Evolutionary conservation across 2,329 filamentous ascomycete species (phyloP).

Genomic region (Xylaria sp.): DNA sequence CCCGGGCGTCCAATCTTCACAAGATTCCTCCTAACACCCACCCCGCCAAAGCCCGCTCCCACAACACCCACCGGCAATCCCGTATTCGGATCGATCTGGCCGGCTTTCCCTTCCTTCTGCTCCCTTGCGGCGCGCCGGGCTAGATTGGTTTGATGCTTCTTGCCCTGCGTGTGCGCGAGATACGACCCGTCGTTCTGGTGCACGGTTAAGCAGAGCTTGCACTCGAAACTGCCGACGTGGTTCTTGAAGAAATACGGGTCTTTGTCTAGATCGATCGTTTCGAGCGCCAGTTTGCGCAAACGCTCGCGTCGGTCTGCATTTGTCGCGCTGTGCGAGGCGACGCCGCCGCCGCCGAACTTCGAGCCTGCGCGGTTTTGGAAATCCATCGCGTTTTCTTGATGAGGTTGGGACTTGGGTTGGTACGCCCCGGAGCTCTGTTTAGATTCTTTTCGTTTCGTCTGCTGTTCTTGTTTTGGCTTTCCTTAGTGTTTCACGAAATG

Average conservation of each 20-base stretch:
- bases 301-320: slow-evolving; percentile 98
- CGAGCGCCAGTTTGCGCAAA: slow-evolving; percentile 95
- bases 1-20: slow-evolving; percentile 96
- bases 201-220: slow-evolving; percentile 92
- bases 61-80: slow-evolving; percentile 77
- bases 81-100: slow-evolving; percentile 70
- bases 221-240: slow-evolving; percentile 97
- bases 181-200: slow-evolving; percentile 99
- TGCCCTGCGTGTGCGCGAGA: slow-evolving; percentile 96
- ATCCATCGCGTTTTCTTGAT: slow-evolving; percentile 58
- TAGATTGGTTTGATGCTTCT: slow-evolving; percentile 98
- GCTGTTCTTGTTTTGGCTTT: too few species aligned
- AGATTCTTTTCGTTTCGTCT: too few species aligned
- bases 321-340: slow-evolving; percentile 89
- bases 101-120: slow-evolving; percentile 84
- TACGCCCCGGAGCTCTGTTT: too few species aligned
- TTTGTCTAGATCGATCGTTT: slow-evolving; percentile 98
- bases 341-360: slow-evolving; percentile 96
- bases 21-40: slow-evolving; percentile 74
- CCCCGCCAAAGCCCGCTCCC: slow-evolving; percentile 68
- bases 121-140: slow-evolving; percentile 95
- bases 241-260: slow-evolving; percentile 99
- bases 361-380: slow-evolving; percentile 93
- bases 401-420: too few species aligned
- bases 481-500: too few species aligned